Base-by-base conservation (phyloP, 352 stramenopile genomes). In the Globisporangium canariense region DNA sequence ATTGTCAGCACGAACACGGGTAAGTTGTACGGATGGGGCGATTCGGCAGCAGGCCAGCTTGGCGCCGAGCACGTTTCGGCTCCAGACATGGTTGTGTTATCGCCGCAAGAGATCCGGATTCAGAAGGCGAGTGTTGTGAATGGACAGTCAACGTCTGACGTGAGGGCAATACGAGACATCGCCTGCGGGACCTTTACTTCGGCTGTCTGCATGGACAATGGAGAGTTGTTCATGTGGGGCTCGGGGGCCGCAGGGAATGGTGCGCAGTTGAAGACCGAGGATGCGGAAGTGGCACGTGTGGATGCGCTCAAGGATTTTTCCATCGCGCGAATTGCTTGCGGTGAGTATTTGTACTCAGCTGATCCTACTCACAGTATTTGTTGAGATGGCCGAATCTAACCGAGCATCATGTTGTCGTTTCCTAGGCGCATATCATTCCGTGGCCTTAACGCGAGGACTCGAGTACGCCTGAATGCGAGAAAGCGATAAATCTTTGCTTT, bases 1-100 rank as follows among this genome's bases (percentile, higher is more conserved):
- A 64, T 94, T 5, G 81, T 71, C 11, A 69, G 75, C n/a, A 77
- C 79, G 1, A 76, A 52, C 14, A 67, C 75, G 11, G 84, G 84
- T 0, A 64, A 60, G 9, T 57, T 96, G 7, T 94, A 86, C 62
- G 86, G 88, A 11, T 96, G 86, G 84, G 86, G 86, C 0, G 86
- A 95, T 41, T 73, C 83, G 34, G 78, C 86, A 4, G 83, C 85
- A 0, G 86, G 86, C 4, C 86, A 95, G 47, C 56, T 95, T 6
- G 81, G 84, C 6, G 68, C 75, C 3, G 76, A 88, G 8, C 49
- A 84, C 25, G 14, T 87, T n/a, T 64, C 73, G 6, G 65, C 58
- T 3, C 66, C 68, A 2, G 79, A 91, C 32, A 81, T 90, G 78
- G 74, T 90, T 0, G 78, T 91, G 2, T 60, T 82, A 0, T 68